Conservation (phyloP, 2,329 filamentous ascomycete species). For the Exophiala viscosa region DNA sequence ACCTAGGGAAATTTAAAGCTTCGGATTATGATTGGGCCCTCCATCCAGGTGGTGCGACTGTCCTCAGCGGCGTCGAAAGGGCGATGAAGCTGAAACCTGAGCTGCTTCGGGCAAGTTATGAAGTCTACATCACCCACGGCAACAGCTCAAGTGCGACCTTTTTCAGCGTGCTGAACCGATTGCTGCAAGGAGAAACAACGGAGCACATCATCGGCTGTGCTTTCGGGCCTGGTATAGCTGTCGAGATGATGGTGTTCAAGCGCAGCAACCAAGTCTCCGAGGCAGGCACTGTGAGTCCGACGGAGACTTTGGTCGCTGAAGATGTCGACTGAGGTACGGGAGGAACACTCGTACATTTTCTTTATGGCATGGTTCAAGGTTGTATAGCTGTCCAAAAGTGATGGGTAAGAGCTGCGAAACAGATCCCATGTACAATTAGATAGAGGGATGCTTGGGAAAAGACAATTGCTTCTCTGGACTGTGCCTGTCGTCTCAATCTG, state of each 20-base stretch:
- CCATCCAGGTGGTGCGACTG: slow-evolving; percentile 66
- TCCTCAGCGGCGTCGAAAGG: slow-evolving; percentile 60
- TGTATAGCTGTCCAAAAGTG: slow-evolving; percentile 12
- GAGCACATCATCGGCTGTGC: slow-evolving; percentile 61
- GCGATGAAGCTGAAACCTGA: slow-evolving; percentile 55
- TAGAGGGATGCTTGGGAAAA: slow-evolving; percentile 26
- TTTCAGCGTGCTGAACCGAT: slow-evolving; percentile 61
- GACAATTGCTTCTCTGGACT: slow-evolving; percentile 6
- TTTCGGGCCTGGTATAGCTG: slow-evolving; percentile 65
- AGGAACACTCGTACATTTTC: not conserved
- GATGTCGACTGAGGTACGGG: slow-evolving; percentile 23
- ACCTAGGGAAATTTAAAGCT: slow-evolving; percentile 40
- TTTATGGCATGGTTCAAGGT: not conserved
- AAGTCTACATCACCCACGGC: slow-evolving; percentile 64
- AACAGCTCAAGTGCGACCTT: slow-evolving; percentile 67
- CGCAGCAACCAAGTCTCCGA: slow-evolving; percentile 10
- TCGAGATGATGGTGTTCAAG: slow-evolving; percentile 65
- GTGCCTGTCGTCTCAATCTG: slow-evolving; percentile 19
- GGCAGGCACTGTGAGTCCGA: slow-evolving; percentile 25
- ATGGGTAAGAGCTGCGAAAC: slow-evolving; percentile 15
- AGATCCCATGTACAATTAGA: slow-evolving; percentile 24
- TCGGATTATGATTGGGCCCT: slow-evolving; percentile 69
- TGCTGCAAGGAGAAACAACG: slow-evolving; percentile 47
- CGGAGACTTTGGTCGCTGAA: slow-evolving; percentile 26
- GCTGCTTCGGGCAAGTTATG: slow-evolving; percentile 67